These are phyloP conservation scores for Cladobotryum mycophilum DNA, from an alignment of 2,329 filamentous ascomycete species.

Conservation along the genomic window DNA sequence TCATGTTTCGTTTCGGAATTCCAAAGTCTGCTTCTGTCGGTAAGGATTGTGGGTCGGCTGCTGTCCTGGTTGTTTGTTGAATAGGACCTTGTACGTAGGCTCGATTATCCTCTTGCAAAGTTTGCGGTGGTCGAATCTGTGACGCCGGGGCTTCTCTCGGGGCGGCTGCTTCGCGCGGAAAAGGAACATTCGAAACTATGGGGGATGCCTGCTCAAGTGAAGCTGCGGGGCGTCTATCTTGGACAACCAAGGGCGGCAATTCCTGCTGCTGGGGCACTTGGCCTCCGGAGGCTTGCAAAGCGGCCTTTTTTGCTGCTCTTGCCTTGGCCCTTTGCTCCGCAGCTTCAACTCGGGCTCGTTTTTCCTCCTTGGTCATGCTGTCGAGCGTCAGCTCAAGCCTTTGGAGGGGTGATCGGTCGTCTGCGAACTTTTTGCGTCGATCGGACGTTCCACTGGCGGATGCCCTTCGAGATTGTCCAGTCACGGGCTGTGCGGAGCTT, in stretches of 20 bases:
- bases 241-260: not conserved
- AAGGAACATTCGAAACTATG: not conserved
- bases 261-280: slow-evolving; percentile 20
- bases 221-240: slow-evolving; percentile 1
- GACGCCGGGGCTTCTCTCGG: slow-evolving; percentile 5
- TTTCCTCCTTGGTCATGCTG: slow-evolving; percentile 94
- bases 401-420: slow-evolving; percentile 84
- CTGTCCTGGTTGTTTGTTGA: slow-evolving; percentile 11
- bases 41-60: slow-evolving; percentile 10
- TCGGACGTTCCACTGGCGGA: slow-evolving; percentile 34
- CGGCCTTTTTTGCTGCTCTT: slow-evolving; percentile 38
- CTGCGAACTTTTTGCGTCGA: slow-evolving; percentile 58
- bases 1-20: slow-evolving; percentile 49
- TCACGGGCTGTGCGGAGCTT: slow-evolving; percentile 16
- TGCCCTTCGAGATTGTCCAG: slow-evolving; percentile 29
- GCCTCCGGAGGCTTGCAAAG: slow-evolving; percentile 17
- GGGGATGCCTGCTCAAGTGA: slow-evolving; percentile 2
- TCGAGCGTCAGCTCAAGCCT: slow-evolving; percentile 85
- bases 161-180: slow-evolving; percentile 13
- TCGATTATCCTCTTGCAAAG: slow-evolving; percentile 1
- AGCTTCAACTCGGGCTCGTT: slow-evolving; percentile 75
- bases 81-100: slow-evolving; percentile 16
- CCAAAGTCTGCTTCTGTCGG: slow-evolving; percentile 22
- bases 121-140: slow-evolving; percentile 21
- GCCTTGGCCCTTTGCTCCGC: slow-evolving; percentile 71